Evolutionary conservation across 1,139 yeast species (phyloP), one percentile per base, ranked within the genome.

Genomic region (Suhomyces kunorum): DNA sequence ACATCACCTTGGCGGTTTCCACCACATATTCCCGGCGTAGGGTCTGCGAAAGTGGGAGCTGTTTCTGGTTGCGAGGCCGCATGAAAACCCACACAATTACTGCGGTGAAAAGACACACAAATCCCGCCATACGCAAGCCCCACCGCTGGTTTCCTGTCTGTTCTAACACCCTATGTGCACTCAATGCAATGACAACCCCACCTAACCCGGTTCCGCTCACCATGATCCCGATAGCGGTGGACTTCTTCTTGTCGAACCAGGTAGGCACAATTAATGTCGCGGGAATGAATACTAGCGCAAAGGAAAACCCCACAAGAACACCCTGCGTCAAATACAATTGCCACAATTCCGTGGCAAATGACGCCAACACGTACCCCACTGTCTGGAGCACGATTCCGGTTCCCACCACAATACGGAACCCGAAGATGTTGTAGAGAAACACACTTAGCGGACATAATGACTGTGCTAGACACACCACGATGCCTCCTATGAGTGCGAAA

Each of bases 311-410:
- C 33, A 80, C 73, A 39, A 83, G 50, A 1, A 83, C 63, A 7
- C 94, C 94, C 58, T 84, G 90, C 11, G 87, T 77, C 32, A 82
- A 59, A 53, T 77, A 80, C n/a, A 84, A 60, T 44, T 83, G 87
- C 80, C 86, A 79, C 29, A 79, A 57, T 36, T 68, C 61, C 1
- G 76, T 79, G 2, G 88, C 73, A 53, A 78, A 81, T 0, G 88
- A 80, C 0, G 90, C 88, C 20, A 81, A 56, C 30, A 85, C 56
- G 50, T 77, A 81, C 0, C 85, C 87, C 0, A 72, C 59, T 8
- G 81, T 71, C 54, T 81, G 80, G 2, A 80, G 42, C 0, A 64
- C 55, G 2, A 76, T 56, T 0, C 90, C 95, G 7, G 70, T 37
- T 2, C 61, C 42, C 64, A 79, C 68, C 9, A 66, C 55, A 2